These are phyloP conservation scores for Tephrocybe sp. DNA, from an alignment of 768 basidiomycete species.

Conservation along the genomic window DNA sequence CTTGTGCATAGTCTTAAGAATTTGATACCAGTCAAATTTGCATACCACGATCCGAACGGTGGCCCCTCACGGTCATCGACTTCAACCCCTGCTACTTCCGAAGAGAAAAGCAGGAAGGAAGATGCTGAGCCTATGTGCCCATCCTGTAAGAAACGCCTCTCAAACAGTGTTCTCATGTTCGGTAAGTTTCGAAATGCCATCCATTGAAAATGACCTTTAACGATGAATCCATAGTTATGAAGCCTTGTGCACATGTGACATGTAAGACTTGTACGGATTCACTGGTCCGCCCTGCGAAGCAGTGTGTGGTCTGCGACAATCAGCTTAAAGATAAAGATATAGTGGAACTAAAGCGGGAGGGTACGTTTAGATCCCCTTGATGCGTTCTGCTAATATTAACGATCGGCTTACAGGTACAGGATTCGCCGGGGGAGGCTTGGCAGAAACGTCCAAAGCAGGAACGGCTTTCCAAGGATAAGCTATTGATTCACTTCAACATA, in stretches of 20 bases:
- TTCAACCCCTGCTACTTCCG: slow-evolving; percentile 35
- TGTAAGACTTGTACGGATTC: slow-evolving; percentile 92
- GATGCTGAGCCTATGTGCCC: slow-evolving; percentile 77
- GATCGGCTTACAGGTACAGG: slow-evolving; percentile 66
- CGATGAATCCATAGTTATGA: slow-evolving; percentile 54
- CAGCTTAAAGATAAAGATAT: slow-evolving; percentile 67
- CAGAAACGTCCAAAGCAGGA: slow-evolving; percentile 81
- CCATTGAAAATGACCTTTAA: neutral
- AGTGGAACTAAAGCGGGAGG: slow-evolving; percentile 87
- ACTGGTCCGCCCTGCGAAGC: slow-evolving; percentile 72
- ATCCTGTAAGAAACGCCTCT: slow-evolving; percentile 82
- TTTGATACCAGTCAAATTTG: slow-evolving; percentile 80
- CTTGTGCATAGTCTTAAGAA: slow-evolving; percentile 72
- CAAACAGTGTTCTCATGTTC: slow-evolving; percentile 73
- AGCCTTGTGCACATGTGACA: slow-evolving; percentile 87
- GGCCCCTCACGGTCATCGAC: slow-evolving; percentile 36
- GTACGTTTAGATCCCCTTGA: slow-evolving; percentile 30
- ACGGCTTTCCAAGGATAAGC: slow-evolving; percentile 82
- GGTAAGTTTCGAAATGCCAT: slow-evolving; percentile 42
- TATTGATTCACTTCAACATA: too few relatives aligned
- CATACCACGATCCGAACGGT: slow-evolving; percentile 43
- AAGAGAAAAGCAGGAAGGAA: slow-evolving; percentile 43
- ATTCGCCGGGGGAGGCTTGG: slow-evolving; percentile 91
- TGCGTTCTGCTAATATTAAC: neutral
- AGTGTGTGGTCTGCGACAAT: slow-evolving; percentile 87